A percentile compares a stretch with the other conserved stretches of the same genome.
Evolutionary conservation across 345 rosid species (phyloP).

Genomic region (Syzygium oleosum): DNA sequence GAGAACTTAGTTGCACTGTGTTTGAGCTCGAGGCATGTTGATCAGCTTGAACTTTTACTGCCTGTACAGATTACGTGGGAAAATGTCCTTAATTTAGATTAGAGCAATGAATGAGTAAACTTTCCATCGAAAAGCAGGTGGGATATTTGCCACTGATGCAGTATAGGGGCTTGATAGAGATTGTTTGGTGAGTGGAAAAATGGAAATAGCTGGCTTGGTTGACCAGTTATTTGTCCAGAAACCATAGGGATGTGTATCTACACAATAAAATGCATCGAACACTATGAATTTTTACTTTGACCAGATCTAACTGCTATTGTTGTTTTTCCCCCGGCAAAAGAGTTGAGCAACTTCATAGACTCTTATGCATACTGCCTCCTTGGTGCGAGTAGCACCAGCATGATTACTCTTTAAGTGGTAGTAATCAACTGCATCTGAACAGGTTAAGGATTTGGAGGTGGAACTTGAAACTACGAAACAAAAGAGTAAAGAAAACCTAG

Average conservation of each 20-base stretch:
- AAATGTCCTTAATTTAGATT: background rate
- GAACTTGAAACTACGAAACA: constrained; percentile 85
- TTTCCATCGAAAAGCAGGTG: background rate
- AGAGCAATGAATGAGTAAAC: background rate
- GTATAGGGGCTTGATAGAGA: background rate
- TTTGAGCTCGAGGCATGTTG: background rate
- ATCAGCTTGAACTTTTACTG: background rate
- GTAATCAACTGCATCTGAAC: constrained; percentile 11
- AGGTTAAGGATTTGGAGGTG: constrained; percentile 94
- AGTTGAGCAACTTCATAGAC: background rate
- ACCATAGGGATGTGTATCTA: background rate
- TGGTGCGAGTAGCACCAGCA: background rate
- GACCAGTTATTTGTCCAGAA: background rate
- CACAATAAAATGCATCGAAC: background rate
- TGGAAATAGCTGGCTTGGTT: background rate
- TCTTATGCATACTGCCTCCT: background rate
- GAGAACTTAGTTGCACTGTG: background rate
- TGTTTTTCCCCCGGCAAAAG: background rate
- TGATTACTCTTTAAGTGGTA: background rate
- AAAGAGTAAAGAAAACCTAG: constrained; percentile 83
- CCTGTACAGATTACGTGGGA: background rate
- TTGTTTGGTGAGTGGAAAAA: background rate
- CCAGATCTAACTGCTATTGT: background rate
- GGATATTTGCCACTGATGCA: background rate
- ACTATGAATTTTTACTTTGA: background rate